Conservation (phyloP, 1,284 basidiomycete species). For the Fomes fomentarius region DNA sequence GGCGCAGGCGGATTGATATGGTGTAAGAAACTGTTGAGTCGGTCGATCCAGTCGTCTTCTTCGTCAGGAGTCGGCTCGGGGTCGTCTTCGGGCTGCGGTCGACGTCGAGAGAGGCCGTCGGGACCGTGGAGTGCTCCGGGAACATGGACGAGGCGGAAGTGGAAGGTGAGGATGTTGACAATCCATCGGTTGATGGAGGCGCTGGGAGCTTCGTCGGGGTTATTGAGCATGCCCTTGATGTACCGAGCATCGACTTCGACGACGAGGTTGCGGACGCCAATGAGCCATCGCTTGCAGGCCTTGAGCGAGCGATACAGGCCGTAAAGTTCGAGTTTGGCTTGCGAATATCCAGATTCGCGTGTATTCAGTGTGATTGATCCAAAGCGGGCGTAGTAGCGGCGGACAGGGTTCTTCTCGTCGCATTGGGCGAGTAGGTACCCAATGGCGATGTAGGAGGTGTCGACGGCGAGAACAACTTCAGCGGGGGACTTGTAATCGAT, state of each 20-base stretch:
- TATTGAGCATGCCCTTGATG: conserved; percentile 47
- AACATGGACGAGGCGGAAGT: conserved; percentile 39
- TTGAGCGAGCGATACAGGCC: conserved; percentile 39
- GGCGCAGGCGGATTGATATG: conserved; percentile 6
- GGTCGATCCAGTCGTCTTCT: conserved; percentile 39
- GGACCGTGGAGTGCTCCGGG: conserved; percentile 34
- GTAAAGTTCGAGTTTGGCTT: conserved; percentile 46
- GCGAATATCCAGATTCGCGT: conserved; percentile 40
- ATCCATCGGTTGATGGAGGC: conserved; percentile 46
- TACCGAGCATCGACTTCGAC: conserved; percentile 45
- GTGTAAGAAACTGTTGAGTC: conserved; percentile 24
- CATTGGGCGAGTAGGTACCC: conserved; percentile 37
- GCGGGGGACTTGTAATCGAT: conserved; percentile 56
- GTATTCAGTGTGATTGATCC: conserved; percentile 41
- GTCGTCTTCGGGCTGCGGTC: conserved; percentile 17
- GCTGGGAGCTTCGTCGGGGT: conserved; percentile 41
- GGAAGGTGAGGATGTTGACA: conserved; percentile 38
- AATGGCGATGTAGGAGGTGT: conserved; percentile 39
- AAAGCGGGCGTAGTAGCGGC: conserved; percentile 19
- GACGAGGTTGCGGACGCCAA: conserved; percentile 38
- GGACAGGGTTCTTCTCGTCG: conserved; percentile 21
- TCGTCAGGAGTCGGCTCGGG: conserved; percentile 32
- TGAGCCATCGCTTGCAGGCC: conserved; percentile 30
- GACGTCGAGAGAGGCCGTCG: conserved; percentile 40
- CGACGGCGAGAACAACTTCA: conserved; percentile 37